These are phyloP conservation scores for Lactifluus hygrophoroides DNA, from an alignment of 768 basidiomycete genomes.

Conservation along the genomic window DNA sequence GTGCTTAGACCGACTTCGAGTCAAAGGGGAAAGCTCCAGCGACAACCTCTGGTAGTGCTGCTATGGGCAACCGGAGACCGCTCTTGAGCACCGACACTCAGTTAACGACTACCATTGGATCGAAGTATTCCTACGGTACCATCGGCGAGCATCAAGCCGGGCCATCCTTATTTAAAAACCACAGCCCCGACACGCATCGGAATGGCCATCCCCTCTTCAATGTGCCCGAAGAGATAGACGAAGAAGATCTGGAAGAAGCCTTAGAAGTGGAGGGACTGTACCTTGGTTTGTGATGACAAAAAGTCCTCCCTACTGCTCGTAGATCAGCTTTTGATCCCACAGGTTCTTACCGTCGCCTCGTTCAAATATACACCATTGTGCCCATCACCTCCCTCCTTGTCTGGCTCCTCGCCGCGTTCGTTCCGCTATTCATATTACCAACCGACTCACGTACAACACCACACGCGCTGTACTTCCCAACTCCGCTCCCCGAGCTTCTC, in stretches of 20 bases:
- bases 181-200: constrained; percentile 14
- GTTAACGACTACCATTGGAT: background rate
- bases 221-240: constrained; percentile 17
- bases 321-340: background rate
- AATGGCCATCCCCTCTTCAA: constrained; percentile 4
- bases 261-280: constrained; percentile 17
- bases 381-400: constrained; percentile 30
- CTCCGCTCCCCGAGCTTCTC: constrained; percentile 58
- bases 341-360: constrained; percentile 56
- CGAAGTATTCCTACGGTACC: constrained; percentile 14
- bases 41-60: background rate
- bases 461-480: constrained; percentile 44
- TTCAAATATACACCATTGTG: constrained; percentile 39
- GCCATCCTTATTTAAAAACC: background rate
- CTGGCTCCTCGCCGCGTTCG: constrained; percentile 41
- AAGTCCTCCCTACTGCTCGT: background rate
- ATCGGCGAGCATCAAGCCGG: background rate
- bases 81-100: constrained; percentile 10
- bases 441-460: constrained; percentile 25
- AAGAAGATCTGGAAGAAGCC: constrained; percentile 7
- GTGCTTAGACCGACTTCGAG: background rate
- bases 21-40: constrained; percentile 15
- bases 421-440: constrained; percentile 42
- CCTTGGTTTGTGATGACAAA: constrained; percentile 8
- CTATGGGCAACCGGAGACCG: constrained; percentile 2